Percentiles rank a stretch among this genome's conserved stretches.
Evolutionary conservation across 164 flowering plant genomes (phyloP).

Genomic region (Echeveria elegans): DNA sequence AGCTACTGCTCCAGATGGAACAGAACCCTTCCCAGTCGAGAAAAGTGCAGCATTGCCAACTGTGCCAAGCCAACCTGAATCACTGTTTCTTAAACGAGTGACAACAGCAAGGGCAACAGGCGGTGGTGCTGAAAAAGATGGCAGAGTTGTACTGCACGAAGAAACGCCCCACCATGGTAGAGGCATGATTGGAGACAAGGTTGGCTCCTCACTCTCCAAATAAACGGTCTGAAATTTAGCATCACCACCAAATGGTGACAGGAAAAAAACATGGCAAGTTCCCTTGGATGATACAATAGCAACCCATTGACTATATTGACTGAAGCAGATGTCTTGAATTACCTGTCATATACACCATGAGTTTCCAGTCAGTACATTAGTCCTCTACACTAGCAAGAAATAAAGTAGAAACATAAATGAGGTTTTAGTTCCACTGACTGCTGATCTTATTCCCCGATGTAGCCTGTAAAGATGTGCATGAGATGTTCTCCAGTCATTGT

Average conservation of each 20-base stretch:
- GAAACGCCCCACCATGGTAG: slow-evolving; percentile 77
- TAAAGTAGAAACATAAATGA: slow-evolving; percentile 6
- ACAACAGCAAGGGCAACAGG: slow-evolving; percentile 68
- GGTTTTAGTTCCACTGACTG: slow-evolving; percentile 35
- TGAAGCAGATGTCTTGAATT: slow-evolving; percentile 91
- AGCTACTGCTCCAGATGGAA: slow-evolving; percentile 81
- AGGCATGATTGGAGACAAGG: slow-evolving; percentile 35
- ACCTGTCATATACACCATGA: slow-evolving; percentile 37
- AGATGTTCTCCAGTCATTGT: slow-evolving; percentile 58
- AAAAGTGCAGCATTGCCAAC: slow-evolving; percentile 62
- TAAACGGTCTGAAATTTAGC: slow-evolving; percentile 41
- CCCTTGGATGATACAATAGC: slow-evolving; percentile 84
- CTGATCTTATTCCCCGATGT: slow-evolving; percentile 86
- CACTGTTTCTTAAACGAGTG: slow-evolving; percentile 62
- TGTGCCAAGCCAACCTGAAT: slow-evolving; percentile 64
- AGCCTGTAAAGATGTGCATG: slow-evolving; percentile 92
- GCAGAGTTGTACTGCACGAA: slow-evolving; percentile 34
- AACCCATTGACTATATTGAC: slow-evolving; percentile 85
- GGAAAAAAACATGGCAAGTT: slow-evolving; percentile 74
- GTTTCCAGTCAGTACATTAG: not conserved
- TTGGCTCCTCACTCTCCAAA: slow-evolving; percentile 38
- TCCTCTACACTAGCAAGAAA: not conserved
- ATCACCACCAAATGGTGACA: slow-evolving; percentile 91
- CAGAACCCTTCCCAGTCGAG: slow-evolving; percentile 54
- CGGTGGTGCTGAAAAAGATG: slow-evolving; percentile 45